Percentiles rank a stretch among this genome's conserved stretches.
Evolutionary conservation across 208 protist species (phyloP).

Genomic region (Wallacemonas rigidus): DNA sequence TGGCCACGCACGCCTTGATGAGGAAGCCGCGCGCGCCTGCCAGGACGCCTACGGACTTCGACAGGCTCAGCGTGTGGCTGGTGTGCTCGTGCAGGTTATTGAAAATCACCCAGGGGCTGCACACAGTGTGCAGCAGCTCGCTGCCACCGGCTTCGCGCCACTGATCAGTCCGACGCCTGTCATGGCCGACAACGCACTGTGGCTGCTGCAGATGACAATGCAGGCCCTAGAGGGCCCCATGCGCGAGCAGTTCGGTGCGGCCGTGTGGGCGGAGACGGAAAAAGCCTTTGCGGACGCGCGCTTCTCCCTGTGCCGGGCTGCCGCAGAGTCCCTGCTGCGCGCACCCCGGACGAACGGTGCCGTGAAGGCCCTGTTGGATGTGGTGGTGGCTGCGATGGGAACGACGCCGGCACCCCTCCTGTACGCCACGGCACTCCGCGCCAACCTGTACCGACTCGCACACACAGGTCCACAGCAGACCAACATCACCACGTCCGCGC

Average conservation of each 20-base stretch:
- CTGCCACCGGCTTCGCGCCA: neutral
- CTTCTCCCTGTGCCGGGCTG: neutral
- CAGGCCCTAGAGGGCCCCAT: neutral
- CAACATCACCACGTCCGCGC: neutral
- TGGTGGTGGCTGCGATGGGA: neutral
- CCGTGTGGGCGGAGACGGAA: neutral
- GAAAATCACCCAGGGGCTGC: conserved; percentile 2
- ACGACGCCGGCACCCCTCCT: neutral
- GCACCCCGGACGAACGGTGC: conserved; percentile 9
- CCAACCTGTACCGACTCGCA: conserved; percentile 20
- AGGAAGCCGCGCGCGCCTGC: conserved; percentile 1
- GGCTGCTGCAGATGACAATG: conserved; percentile 9
- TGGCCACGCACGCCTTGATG: neutral
- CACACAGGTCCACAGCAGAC: conserved; percentile 13
- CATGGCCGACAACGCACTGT: conserved; percentile 12
- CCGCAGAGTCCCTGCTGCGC: conserved; percentile 2
- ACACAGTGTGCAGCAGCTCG: neutral
- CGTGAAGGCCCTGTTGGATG: conserved; percentile 16
- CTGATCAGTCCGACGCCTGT: neutral
- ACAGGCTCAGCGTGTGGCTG: conserved; percentile 6
- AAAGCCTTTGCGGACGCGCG: neutral
- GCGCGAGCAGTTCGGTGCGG: neutral
- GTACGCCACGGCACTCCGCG: conserved; percentile 16
- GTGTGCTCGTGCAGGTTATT: neutral
- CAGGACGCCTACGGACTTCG: conserved; percentile 17